Percentiles rank a stretch among this genome's conserved stretches.
phyloP scores from a whole-genome alignment of 768 basidiomycete genomes.

The Zangia roseola region DNA sequence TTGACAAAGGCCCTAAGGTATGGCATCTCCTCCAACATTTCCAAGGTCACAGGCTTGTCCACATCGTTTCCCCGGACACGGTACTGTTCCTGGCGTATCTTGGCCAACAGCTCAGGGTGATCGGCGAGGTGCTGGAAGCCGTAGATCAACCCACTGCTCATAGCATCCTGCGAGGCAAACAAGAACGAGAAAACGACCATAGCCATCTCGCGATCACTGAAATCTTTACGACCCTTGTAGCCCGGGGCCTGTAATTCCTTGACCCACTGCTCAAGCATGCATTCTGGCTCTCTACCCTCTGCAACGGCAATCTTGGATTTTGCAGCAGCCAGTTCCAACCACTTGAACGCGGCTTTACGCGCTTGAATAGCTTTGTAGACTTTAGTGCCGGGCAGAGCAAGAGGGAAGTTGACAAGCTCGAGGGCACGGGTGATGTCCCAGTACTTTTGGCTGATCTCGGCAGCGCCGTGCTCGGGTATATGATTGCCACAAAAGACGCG shows the following conservation, averaged over 20 bases:
- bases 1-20: slow-evolving; percentile 92
- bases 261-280: slow-evolving; percentile 94
- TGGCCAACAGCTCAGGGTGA: slow-evolving; percentile 82
- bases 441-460: slow-evolving; percentile 89
- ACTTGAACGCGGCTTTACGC: slow-evolving; percentile 79
- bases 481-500: slow-evolving; percentile 93
- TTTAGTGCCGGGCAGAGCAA: slow-evolving; percentile 94
- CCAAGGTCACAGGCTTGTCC: slow-evolving; percentile 76
- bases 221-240: slow-evolving; percentile 79
- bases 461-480: slow-evolving; percentile 74
- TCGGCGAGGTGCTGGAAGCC: slow-evolving; percentile 96
- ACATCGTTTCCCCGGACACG: slow-evolving; percentile 76
- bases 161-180: slow-evolving; percentile 96
- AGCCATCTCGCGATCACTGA: slow-evolving; percentile 92
- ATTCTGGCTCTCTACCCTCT: slow-evolving; percentile 73
- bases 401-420: slow-evolving; percentile 98
- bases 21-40: slow-evolving; percentile 88
- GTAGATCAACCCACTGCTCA: slow-evolving; percentile 95
- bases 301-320: slow-evolving; percentile 83
- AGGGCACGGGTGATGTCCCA: slow-evolving; percentile 95
- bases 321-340: slow-evolving; percentile 75
- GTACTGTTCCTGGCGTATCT: slow-evolving; percentile 89
- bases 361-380: slow-evolving; percentile 92
- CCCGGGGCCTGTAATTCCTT: slow-evolving; percentile 60
- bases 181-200: slow-evolving; percentile 97